Evolutionary conservation across 176 grass and related monocot genomes (phyloP).

Genomic region (Olyra latifolia): DNA sequence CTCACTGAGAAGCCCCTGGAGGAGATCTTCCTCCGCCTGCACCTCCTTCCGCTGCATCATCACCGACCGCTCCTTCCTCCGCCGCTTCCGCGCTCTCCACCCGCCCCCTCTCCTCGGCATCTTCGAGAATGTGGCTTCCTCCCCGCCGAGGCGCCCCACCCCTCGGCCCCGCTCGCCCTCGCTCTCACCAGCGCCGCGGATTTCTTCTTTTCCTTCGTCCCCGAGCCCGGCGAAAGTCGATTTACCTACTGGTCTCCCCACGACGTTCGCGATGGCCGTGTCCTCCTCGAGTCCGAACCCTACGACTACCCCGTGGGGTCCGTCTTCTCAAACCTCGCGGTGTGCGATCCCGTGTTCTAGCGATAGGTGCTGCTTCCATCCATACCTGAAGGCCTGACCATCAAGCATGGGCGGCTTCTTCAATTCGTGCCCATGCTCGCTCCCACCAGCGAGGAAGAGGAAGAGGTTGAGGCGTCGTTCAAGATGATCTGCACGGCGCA

Average conservation of each 20-base stretch:
- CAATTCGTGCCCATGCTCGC: not conserved
- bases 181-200: not conserved
- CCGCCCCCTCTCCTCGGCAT: constrained; percentile 5
- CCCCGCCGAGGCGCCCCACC: constrained; percentile 18
- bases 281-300: constrained; percentile 7
- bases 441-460: not conserved
- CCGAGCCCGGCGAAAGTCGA: too few relatives aligned
- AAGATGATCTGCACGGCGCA: constrained; percentile 25
- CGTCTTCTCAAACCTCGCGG: not conserved
- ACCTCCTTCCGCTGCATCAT: constrained; percentile 6
- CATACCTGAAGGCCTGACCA: not conserved
- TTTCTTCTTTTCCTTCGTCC: constrained; percentile 20
- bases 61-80: constrained; percentile 5
- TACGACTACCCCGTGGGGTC: accelerated
- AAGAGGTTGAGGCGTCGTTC: constrained; percentile 24
- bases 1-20: too few relatives aligned
- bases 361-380: not conserved
- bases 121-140: not conserved
- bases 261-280: not conserved
- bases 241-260: too few relatives aligned
- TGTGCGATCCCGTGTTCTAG: constrained; percentile 22
- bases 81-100: constrained; percentile 3
- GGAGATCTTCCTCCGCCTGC: constrained; percentile 9
- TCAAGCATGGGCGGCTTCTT: not conserved
- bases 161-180: not conserved